Base-by-base conservation (phyloP, 768 basidiomycete genomes). In the Pisolithus orientalis region DNA sequence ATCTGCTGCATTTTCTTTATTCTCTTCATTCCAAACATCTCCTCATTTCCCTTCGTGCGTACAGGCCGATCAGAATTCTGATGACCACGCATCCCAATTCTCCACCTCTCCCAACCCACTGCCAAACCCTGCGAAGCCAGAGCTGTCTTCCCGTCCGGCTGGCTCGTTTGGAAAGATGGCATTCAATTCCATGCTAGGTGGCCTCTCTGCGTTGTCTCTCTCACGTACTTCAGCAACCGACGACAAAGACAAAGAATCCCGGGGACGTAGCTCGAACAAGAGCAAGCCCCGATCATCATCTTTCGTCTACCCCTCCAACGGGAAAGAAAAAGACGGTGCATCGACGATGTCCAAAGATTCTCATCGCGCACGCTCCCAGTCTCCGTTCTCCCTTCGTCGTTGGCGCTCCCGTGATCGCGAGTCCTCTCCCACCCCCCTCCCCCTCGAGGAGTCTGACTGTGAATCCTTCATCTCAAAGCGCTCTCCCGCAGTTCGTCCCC, bases 321-420 rank as follows among this genome's bases (percentile, higher is more conserved):
- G 61, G 24, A 67, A 64, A 42, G 70, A 68, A 2, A 65, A 62
- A 31, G 66, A 64, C 27, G 65, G 67, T 14, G 62, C 69, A 43
- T 77, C 78, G 21, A 56, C 66, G 39, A 57, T 59, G 21, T 77
- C 79, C n/a, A 76, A 76, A 47, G 79, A 77, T 45, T 67, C 68
- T 4, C 74, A 75, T 10, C 85, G 87, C 52, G 77, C 86, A 13
- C 83, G 90, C 38, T 86, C 88, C 44, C 76, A 84, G 59, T 90
- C 91, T 2, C 89, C 94, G 39, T 95, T 96, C 65, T 74, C 73
- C 40, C 79, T 90, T 52, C 77, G 89, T 40, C 77, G 87, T 32
- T 78, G 82, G 52, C 79, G 87, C 55, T 71, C 78, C 8, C 72
- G 79, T 48, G 76, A 76, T 50, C 73, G 80, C 25, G 81, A 83